Percentiles rank a stretch among this genome's conserved stretches.
Conservation (phyloP, 805 yeast species). For the Cyberlindnera americana region DNA sequence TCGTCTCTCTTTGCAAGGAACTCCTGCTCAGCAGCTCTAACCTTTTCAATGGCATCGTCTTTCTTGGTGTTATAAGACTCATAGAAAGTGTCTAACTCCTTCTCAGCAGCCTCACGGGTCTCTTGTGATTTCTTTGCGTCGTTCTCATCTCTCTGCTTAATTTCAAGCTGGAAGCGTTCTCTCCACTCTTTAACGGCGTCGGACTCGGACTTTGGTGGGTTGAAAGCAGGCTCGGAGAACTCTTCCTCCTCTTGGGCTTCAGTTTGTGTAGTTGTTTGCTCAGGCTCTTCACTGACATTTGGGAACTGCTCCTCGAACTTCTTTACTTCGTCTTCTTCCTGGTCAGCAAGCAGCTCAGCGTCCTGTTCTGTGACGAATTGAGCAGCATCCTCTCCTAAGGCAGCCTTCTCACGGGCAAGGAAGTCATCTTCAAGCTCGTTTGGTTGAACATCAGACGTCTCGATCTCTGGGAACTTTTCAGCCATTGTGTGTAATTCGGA, state of each 20-base stretch:
- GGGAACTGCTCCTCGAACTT: conserved; percentile 67
- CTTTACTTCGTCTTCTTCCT: conserved; percentile 41
- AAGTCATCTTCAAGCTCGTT: conserved; percentile 47
- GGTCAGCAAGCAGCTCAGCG: conserved; percentile 41
- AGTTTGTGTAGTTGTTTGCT: conserved; percentile 1
- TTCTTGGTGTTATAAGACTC: conserved; percentile 84
- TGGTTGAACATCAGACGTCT: conserved; percentile 32
- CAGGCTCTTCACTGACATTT: conserved; percentile 41
- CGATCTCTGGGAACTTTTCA: conserved; percentile 74
- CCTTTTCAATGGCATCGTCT: conserved; percentile 61
- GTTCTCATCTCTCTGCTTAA: conserved; percentile 72
- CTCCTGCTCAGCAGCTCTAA: conserved; percentile 63
- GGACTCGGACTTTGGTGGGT: conserved; percentile 40
- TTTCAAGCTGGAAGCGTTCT: conserved; percentile 73
- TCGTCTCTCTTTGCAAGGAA: conserved; percentile 73
- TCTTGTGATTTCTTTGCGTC: conserved; percentile 61
- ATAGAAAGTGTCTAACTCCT: conserved; percentile 86
- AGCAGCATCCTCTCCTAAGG: conserved; percentile 51
- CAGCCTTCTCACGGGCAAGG: conserved; percentile 62
- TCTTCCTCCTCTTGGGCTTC: conserved; percentile 38
- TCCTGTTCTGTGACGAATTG: conserved; percentile 69
- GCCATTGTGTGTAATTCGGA: conserved; percentile 41
- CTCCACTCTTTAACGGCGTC: conserved; percentile 74
- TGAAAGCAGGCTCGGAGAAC: conserved; percentile 31
- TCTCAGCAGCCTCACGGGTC: conserved; percentile 70